Percentiles rank a stretch among this genome's conserved stretches.
Evolutionary conservation across 441 rosid genomes (phyloP).

Genomic region (Pelargonium cotyledonis): DNA sequence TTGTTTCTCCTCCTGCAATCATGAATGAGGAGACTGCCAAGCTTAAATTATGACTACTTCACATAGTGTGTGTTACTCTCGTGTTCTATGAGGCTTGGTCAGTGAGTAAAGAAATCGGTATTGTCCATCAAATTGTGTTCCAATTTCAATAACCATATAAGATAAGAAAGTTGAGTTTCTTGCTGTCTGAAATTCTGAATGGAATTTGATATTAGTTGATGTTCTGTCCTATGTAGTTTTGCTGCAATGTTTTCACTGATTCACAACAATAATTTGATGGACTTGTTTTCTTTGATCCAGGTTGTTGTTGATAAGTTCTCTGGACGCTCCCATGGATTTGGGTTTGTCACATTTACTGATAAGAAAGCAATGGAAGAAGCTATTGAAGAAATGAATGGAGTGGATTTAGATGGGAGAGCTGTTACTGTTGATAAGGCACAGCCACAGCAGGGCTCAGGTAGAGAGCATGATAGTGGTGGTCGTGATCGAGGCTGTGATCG

Average conservation of each 20-base stretch:
- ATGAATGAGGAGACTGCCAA: conserved; percentile 3
- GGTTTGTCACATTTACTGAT: conserved; percentile 88
- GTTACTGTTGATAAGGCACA: conserved; percentile 93
- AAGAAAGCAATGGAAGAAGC: conserved; percentile 86
- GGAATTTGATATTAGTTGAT: not conserved
- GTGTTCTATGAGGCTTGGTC: not conserved
- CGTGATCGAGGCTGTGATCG: conserved; percentile 1
- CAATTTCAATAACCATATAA: conserved; percentile 5
- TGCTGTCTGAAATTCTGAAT: not conserved
- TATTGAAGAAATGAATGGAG: conserved; percentile 80
- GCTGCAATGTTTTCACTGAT: conserved; percentile 5
- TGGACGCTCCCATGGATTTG: conserved; percentile 97
- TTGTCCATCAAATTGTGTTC: not conserved
- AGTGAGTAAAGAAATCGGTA: not conserved
- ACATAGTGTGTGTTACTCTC: not conserved
- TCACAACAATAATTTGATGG: not conserved
- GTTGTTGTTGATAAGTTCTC: conserved; percentile 83
- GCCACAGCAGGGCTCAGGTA: conserved; percentile 72
- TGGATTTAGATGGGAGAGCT: conserved; percentile 83
- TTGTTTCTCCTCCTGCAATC: conserved; percentile 2
- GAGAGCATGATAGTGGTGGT: conserved; percentile 48
- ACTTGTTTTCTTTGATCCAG: conserved; percentile 27
- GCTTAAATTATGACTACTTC: not conserved
- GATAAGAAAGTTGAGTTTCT: conserved; percentile 4
- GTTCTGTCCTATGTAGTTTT: not conserved